Conservation (phyloP, 2,329 filamentous ascomycete species). For the Onygenales sp. region DNA sequence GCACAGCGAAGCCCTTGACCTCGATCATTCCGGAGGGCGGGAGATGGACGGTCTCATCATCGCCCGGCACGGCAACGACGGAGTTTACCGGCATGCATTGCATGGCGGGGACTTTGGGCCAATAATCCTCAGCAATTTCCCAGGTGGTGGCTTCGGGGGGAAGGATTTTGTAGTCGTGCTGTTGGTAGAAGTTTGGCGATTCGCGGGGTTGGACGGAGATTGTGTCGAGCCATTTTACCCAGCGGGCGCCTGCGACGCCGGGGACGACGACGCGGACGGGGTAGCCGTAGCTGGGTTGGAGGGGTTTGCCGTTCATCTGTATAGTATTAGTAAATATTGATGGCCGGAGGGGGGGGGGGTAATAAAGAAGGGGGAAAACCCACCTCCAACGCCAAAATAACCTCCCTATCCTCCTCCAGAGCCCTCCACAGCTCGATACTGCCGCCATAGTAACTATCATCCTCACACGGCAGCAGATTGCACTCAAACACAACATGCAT, state of each 20-base stretch:
- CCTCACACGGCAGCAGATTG: slow-evolving; percentile 42
- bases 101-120: slow-evolving; percentile 41
- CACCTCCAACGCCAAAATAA: slow-evolving; percentile 41
- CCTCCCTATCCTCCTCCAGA: slow-evolving; percentile 34
- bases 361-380: slow-evolving; percentile 3
- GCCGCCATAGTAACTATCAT: slow-evolving; percentile 51
- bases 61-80: slow-evolving; percentile 41
- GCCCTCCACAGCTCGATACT: slow-evolving; percentile 42
- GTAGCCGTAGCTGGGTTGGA: slow-evolving; percentile 42
- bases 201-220: slow-evolving; percentile 44
- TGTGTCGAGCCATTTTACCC: slow-evolving; percentile 48
- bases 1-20: slow-evolving; percentile 48
- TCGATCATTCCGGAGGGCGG: slow-evolving; percentile 35
- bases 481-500: slow-evolving; percentile 50
- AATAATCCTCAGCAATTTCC: slow-evolving; percentile 44
- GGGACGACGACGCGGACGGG: slow-evolving; percentile 45
- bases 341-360: too few species aligned
- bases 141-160: slow-evolving; percentile 41
- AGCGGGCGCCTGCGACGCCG: slow-evolving; percentile 44
- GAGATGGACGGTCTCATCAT: slow-evolving; percentile 32
- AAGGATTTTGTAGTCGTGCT: slow-evolving; percentile 50
- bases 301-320: slow-evolving; percentile 41
- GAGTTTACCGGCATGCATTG: slow-evolving; percentile 50
- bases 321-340: not conserved
- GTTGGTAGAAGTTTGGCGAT: slow-evolving; percentile 48